Conservation (phyloP, 1,284 basidiomycete species). For the Microbotryum intermedium region DNA sequence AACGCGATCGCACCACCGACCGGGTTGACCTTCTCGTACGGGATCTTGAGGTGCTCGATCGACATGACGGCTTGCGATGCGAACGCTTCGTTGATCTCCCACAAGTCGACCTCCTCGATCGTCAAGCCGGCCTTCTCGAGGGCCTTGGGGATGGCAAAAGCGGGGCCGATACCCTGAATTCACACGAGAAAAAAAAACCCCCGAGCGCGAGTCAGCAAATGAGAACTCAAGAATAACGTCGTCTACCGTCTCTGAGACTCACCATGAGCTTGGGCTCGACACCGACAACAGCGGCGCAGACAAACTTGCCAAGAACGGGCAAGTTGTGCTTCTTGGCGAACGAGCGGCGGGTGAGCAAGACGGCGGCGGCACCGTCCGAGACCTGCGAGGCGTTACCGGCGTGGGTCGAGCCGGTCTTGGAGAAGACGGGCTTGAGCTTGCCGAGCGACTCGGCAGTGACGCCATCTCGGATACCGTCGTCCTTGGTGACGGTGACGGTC, state of each 20-base stretch:
- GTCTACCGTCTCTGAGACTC: constrained; percentile 18
- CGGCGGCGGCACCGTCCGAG: constrained; percentile 95
- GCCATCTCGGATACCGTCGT: constrained; percentile 85
- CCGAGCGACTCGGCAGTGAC: constrained; percentile 76
- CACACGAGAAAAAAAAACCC: background rate
- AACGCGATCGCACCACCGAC: constrained; percentile 45
- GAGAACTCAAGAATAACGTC: background rate
- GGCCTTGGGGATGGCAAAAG: constrained; percentile 79
- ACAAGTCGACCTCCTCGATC: constrained; percentile 75
- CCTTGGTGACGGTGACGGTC: constrained; percentile 68
- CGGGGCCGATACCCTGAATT: constrained; percentile 60
- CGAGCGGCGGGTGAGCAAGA: constrained; percentile 76
- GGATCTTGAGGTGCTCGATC: constrained; percentile 48
- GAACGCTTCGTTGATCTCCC: constrained; percentile 66
- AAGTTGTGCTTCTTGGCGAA: constrained; percentile 81
- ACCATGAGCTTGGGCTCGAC: constrained; percentile 61
- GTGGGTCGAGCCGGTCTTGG: constrained; percentile 79
- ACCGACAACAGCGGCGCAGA: constrained; percentile 67
- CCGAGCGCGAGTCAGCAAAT: background rate
- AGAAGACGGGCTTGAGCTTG: constrained; percentile 92
- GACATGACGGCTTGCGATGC: constrained; percentile 46
- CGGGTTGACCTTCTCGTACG: constrained; percentile 44
- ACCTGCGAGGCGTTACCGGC: constrained; percentile 53
- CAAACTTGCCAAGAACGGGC: constrained; percentile 87
- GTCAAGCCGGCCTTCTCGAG: constrained; percentile 64